Evolutionary conservation across 2,329 filamentous ascomycete species (phyloP).

Genomic region (Neonectria ditissima): DNA sequence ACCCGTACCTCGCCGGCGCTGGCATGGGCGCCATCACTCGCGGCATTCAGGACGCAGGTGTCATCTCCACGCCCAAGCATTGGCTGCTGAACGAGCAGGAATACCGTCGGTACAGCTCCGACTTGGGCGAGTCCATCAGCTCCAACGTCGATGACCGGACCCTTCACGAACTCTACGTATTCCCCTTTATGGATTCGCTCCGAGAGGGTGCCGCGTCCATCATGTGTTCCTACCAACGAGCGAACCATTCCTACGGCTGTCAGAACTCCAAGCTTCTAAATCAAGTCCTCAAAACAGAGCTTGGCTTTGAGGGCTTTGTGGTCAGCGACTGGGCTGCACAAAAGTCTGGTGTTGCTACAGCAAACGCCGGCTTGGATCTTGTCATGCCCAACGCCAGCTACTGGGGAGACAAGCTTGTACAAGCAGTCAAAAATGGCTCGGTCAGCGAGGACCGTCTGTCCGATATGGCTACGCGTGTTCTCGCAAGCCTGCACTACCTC

Average conservation of each 20-base stretch:
- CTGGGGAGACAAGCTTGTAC: conserved; percentile 75
- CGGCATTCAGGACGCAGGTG: conserved; percentile 81
- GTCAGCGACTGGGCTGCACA: conserved; percentile 77
- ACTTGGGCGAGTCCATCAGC: conserved; percentile 51
- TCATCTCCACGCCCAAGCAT: conserved; percentile 81
- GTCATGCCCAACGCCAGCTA: conserved; percentile 69
- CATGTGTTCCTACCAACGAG: conserved; percentile 78
- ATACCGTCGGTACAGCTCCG: conserved; percentile 54
- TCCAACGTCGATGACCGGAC: conserved; percentile 75
- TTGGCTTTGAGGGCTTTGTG: conserved; percentile 77
- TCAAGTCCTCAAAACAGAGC: conserved; percentile 71
- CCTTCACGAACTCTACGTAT: conserved; percentile 74
- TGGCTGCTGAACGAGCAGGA: conserved; percentile 68
- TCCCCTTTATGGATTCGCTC: conserved; percentile 73
- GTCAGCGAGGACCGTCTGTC: conserved; percentile 76
- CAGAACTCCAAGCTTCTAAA: conserved; percentile 78
- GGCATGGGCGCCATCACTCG: conserved; percentile 78
- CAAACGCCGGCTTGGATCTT: conserved; percentile 74
- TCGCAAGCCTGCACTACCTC: background rate
- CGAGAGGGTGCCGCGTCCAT: conserved; percentile 66
- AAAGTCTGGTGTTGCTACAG: conserved; percentile 65
- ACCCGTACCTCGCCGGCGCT: conserved; percentile 77
- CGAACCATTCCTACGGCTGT: conserved; percentile 79
- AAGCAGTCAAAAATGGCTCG: conserved; percentile 81
- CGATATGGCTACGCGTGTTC: conserved; percentile 74